These are phyloP conservation scores for Paraphoma chrysanthemicola DNA, from an alignment of 2,329 filamentous ascomycete genomes.

Conservation along the genomic window DNA sequence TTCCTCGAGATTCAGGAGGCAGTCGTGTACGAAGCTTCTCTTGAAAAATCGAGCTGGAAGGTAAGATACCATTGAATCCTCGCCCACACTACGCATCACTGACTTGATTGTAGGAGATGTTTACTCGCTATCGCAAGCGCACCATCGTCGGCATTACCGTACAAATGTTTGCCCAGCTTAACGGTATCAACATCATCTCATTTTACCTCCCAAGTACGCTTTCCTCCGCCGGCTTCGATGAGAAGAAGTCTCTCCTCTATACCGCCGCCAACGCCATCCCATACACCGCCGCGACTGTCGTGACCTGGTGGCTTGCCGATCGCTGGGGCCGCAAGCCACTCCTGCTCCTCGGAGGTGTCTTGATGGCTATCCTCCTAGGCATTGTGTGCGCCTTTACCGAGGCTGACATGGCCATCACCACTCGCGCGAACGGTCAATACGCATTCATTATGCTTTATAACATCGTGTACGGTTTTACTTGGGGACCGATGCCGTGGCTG, in stretches of 20 bases:
- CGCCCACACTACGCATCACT: background rate
- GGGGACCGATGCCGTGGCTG: slow-evolving; percentile 52
- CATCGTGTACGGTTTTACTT: slow-evolving; percentile 48
- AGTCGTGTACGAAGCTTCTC: slow-evolving; percentile 45
- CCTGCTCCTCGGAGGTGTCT: slow-evolving; percentile 38
- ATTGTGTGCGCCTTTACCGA: slow-evolving; percentile 51
- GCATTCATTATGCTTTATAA: slow-evolving; percentile 52
- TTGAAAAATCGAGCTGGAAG: slow-evolving; percentile 43
- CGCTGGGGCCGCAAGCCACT: slow-evolving; percentile 51
- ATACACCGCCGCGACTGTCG: slow-evolving; percentile 50
- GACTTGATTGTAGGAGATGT: slow-evolving; percentile 45
- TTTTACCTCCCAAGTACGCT: slow-evolving; percentile 52
- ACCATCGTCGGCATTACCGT: slow-evolving; percentile 51
- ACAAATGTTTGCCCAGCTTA: slow-evolving; percentile 52
- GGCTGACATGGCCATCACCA: slow-evolving; percentile 32
- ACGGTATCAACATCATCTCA: slow-evolving; percentile 54
- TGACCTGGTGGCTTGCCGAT: slow-evolving; percentile 51
- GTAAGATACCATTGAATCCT: slow-evolving; percentile 19
- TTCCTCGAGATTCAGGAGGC: slow-evolving; percentile 50
- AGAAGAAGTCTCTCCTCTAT: slow-evolving; percentile 49
- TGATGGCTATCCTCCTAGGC: slow-evolving; percentile 44
- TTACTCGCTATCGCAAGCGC: slow-evolving; percentile 52
- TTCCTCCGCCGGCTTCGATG: slow-evolving; percentile 45
- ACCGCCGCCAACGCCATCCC: slow-evolving; percentile 51
- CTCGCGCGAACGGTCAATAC: slow-evolving; percentile 48